These are phyloP conservation scores for Lepiota brunneoincarnata DNA, from an alignment of 768 basidiomycete species.

Conservation along the genomic window DNA sequence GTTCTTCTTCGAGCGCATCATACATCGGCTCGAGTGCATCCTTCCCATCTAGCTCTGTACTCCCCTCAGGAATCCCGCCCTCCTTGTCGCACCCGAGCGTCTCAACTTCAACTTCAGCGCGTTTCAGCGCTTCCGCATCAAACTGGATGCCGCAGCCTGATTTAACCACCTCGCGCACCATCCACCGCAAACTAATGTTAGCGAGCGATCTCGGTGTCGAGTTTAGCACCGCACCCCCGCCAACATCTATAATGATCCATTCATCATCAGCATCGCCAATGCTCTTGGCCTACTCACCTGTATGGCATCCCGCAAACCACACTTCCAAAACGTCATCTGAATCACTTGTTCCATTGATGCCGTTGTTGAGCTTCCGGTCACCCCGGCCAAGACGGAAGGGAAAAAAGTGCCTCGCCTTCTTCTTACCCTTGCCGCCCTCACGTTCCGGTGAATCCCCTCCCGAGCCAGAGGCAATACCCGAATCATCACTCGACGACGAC, in stretches of 20 bases:
- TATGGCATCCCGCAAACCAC: constrained; percentile 77
- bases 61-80: constrained; percentile 6
- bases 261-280: not conserved
- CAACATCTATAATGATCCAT: constrained; percentile 48
- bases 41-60: constrained; percentile 23
- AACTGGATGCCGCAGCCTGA: constrained; percentile 63
- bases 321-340: constrained; percentile 64
- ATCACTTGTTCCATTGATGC: constrained; percentile 10
- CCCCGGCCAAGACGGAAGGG: not conserved
- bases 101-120: constrained; percentile 33
- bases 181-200: constrained; percentile 72
- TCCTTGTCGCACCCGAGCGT: constrained; percentile 1
- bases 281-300: constrained; percentile 40
- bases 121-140: constrained; percentile 43
- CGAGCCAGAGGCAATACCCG: constrained; percentile 1
- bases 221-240: constrained; percentile 59
- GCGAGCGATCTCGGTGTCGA: constrained; percentile 41
- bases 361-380: constrained; percentile 6
- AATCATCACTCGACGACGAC: constrained; percentile 13
- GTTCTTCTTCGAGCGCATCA: constrained; percentile 44
- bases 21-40: constrained; percentile 51
- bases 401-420: constrained; percentile 8
- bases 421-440: constrained; percentile 8
- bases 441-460: not conserved
- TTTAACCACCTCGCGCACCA: constrained; percentile 63